Evolutionary conservation across 805 yeast genomes (phyloP).

Genomic region (Metschnikowia corniflorae): DNA sequence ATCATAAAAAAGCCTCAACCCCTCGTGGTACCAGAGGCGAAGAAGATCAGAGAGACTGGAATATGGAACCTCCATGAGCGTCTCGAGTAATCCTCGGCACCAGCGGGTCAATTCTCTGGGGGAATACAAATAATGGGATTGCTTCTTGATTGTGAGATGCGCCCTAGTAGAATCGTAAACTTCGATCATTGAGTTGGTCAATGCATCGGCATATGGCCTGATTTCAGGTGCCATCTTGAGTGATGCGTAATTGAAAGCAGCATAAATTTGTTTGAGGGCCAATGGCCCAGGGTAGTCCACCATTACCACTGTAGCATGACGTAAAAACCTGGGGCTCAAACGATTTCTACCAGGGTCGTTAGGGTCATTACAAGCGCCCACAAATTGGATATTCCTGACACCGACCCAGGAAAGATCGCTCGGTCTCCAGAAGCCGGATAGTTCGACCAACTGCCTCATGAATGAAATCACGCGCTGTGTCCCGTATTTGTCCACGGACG

Average conservation of each 20-base stretch:
- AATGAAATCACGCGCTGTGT: conserved; percentile 70
- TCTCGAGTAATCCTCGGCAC: conserved; percentile 68
- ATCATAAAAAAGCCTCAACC: conserved; percentile 71
- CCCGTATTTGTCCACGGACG: conserved; percentile 66
- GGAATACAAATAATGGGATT: conserved; percentile 69
- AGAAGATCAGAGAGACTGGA: conserved; percentile 40
- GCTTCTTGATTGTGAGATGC: conserved; percentile 35
- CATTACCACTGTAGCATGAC: conserved; percentile 63
- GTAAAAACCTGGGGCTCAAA: conserved; percentile 57
- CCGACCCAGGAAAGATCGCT: conserved; percentile 62
- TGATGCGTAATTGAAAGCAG: conserved; percentile 51
- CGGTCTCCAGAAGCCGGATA: conserved; percentile 72
- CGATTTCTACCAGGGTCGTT: conserved; percentile 69
- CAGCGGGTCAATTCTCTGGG: conserved; percentile 92
- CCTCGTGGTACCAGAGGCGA: conserved; percentile 80
- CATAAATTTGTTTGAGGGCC: conserved; percentile 68
- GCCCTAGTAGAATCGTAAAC: conserved; percentile 48
- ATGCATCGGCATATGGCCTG: conserved; percentile 46
- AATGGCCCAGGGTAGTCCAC: conserved; percentile 71
- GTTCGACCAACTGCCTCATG: conserved; percentile 70
- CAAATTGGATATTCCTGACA: conserved; percentile 65
- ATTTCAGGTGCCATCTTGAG: conserved; percentile 60
- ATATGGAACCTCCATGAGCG: conserved; percentile 36
- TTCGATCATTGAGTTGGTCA: conserved; percentile 65
- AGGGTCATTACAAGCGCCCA: conserved; percentile 96